Conservation (phyloP, 73 alveolate species). For the Paramecium bursaria region DNA sequence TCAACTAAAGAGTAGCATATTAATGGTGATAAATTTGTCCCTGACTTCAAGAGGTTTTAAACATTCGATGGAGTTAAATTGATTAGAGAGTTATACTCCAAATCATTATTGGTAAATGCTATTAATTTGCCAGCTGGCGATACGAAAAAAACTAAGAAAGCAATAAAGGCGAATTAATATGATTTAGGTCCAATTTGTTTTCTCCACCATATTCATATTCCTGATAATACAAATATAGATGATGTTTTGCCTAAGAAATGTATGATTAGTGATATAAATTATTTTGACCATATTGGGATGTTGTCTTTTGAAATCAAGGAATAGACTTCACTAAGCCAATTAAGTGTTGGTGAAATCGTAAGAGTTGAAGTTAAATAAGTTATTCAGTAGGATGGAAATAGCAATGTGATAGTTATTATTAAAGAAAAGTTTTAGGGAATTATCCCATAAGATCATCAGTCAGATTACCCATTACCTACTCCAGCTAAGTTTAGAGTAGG, state of each 20-base stretch:
- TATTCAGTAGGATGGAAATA: not conserved
- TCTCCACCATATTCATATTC: conserved; percentile 5
- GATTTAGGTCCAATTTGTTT: conserved; percentile 45
- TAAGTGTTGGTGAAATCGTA: conserved; percentile 18
- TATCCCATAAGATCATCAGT: not conserved
- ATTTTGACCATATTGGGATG: conserved; percentile 46
- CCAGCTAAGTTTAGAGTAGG: conserved; percentile 55
- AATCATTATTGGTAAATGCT: conserved; percentile 15
- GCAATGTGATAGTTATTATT: conserved; percentile 1
- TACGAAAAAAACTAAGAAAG: conserved; percentile 44
- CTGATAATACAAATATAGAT: conserved; percentile 13
- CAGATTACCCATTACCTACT: conserved; percentile 34
- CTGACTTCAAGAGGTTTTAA: not conserved
- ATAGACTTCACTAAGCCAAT: conserved; percentile 6
- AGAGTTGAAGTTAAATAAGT: conserved; percentile 46
- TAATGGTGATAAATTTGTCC: not conserved
- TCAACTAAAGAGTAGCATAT: conserved; percentile 22
- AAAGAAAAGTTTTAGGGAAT: conserved; percentile 26
- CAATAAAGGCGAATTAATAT: not conserved
- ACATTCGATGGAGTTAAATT: not conserved
- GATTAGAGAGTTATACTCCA: not conserved
- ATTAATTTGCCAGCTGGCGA: not conserved
- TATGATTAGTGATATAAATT: conserved; percentile 1
- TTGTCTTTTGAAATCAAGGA: conserved; percentile 34
- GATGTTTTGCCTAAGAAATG: not conserved